These are phyloP conservation scores for Xerocomus spinulosus DNA, from an alignment of 768 basidiomycete genomes.

Conservation along the genomic window DNA sequence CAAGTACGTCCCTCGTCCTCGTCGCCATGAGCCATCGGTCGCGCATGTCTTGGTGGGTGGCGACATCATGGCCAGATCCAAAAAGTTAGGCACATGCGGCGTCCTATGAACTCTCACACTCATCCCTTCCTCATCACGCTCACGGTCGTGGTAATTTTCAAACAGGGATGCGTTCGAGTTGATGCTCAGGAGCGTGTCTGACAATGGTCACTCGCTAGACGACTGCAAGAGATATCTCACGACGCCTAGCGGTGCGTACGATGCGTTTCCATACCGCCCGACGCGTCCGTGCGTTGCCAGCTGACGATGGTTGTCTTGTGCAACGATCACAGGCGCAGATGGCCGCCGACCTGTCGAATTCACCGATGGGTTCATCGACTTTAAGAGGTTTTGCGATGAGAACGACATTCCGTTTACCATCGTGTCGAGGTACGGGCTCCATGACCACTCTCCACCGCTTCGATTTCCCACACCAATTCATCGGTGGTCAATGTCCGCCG, in stretches of 20 bases:
- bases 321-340: conserved; percentile 6
- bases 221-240: conserved; percentile 75
- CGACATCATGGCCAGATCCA: not conserved
- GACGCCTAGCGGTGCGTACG: conserved; percentile 48
- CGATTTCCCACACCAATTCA: conserved; percentile 7
- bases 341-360: conserved; percentile 11
- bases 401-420: conserved; percentile 86
- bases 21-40: not conserved
- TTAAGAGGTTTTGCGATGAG: conserved; percentile 78
- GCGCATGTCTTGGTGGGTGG: not conserved
- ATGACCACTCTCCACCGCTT: not conserved
- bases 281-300: not conserved
- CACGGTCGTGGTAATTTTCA: conserved; percentile 14
- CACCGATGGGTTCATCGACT: conserved; percentile 71
- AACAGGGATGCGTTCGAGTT: conserved; percentile 79
- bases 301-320: not conserved
- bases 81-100: not conserved
- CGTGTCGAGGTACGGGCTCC: conserved; percentile 68
- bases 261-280: not conserved
- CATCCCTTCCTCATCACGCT: conserved; percentile 6
- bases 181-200: conserved; percentile 78
- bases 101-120: conserved; percentile 3
- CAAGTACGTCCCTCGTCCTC: conserved; percentile 39
- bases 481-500: conserved; percentile 1
- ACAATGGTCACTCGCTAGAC: conserved; percentile 76